phyloP scores from a whole-genome alignment of 306 rosid genomes.

The Castanea crenata region DNA sequence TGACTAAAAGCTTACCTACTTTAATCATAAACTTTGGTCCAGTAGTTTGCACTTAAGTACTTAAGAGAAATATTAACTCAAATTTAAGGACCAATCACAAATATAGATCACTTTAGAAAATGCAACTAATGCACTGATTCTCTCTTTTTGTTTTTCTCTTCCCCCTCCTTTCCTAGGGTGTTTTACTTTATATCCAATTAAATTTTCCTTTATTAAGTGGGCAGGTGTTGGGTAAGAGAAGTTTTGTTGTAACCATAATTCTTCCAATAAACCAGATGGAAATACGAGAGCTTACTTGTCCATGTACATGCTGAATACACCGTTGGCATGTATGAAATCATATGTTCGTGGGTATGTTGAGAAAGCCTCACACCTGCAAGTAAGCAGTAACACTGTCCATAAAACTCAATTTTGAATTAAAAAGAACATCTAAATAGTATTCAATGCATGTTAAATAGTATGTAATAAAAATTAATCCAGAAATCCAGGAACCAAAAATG shows the following conservation, averaged over 20 bases:
- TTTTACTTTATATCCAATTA: no score
- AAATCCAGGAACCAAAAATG: not conserved
- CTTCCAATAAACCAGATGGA: not conserved
- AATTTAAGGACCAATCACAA: not conserved
- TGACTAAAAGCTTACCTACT: not conserved
- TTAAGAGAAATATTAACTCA: not conserved
- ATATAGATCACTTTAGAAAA: not conserved
- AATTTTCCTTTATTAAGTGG: no score
- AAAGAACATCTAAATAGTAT: not conserved
- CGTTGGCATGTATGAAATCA: conserved; percentile 54
- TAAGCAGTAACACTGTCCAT: not conserved
- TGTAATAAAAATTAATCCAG: not conserved
- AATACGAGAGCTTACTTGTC: conserved; percentile 37
- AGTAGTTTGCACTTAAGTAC: not conserved
- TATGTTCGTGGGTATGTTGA: conserved; percentile 58
- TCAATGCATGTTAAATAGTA: not conserved
- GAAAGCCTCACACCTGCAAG: conserved; percentile 59
- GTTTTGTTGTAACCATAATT: conserved; percentile 3
- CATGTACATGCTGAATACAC: conserved; percentile 44
- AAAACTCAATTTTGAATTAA: not conserved
- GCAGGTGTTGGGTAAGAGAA: not conserved
- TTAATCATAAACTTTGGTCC: not conserved
- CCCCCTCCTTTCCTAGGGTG: no score
- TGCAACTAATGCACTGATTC: not conserved
- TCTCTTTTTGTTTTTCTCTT: no score